Evolutionary conservation across 768 basidiomycete species (phyloP), one percentile per base, ranked within the genome.

Genomic region (Megacollybia marginata): DNA sequence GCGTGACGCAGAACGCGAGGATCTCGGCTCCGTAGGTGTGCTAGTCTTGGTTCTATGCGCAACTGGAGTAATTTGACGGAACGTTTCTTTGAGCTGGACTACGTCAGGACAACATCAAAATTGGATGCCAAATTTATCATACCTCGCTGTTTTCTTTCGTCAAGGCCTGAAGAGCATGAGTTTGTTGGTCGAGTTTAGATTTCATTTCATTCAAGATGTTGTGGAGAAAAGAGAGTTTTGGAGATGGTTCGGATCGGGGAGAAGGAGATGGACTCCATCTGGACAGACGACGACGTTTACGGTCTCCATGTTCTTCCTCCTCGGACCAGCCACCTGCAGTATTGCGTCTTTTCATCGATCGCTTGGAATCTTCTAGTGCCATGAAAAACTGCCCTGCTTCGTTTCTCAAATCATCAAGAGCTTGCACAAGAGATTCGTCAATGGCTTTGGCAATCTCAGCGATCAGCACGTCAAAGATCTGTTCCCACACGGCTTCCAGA

Each of bases 141-240:
- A 75, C 78, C 69, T 72, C 69, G 42, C 63, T 62, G 52, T 79
- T 79, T 55, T 80, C 77, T 54, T 70, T 71, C 12, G 64, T 60
- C 31, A 79, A 54, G 47, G 58, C 50, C 44, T 74, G 66, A 9
- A 79, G 65, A 15, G 70, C 68, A 44, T 65, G 59, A 7, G 70
- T 68, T 58, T 79, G 78, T 57, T 71, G 63, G 46, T 78, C 71
- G 55, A 79, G 72, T 57, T 76, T 70, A 53, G 59, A 55, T 59
- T 72, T 75, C 72, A 79, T 70, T 51, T 70, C 65, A 47, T 61
- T 65, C 31, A 79, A 66, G 53, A 71, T 64, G 20, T 65, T 57
- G 48, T 62, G 65, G 20, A 69, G 47, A 31, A 47, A 18, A 18
- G 38, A 18, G 15, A 40, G 13, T 13, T 13, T 40, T 18, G 38